Conservation (phyloP, 345 rosid species). For the Chamaenerion angustifolium region DNA sequence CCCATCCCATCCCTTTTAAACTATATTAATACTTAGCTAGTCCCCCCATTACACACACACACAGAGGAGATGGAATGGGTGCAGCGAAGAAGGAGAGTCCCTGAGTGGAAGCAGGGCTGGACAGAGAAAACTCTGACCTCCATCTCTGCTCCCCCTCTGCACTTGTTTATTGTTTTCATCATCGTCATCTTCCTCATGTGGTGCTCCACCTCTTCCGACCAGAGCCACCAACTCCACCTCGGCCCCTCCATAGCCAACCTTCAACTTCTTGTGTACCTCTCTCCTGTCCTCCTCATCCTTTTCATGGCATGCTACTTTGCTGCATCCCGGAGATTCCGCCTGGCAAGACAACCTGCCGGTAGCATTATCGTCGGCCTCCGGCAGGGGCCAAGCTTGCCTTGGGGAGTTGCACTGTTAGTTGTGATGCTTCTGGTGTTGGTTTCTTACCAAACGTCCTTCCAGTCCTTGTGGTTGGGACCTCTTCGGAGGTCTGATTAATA, state of each 20-base stretch:
- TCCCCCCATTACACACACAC: not conserved
- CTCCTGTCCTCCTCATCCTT: conserved; percentile 24
- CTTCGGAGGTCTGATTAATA: conserved; percentile 9
- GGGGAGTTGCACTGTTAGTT: conserved; percentile 29
- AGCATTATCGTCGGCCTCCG: conserved; percentile 1
- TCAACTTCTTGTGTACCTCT: conserved; percentile 22
- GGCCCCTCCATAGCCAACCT: conserved; percentile 17
- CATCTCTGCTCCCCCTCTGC: conserved; percentile 23
- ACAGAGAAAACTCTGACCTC: conserved; percentile 24
- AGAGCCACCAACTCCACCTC: conserved; percentile 19
- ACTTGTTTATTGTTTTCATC: conserved; percentile 29
- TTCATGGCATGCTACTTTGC: conserved; percentile 15
- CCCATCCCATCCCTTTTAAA: not conserved
- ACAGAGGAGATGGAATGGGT: conserved; percentile 21
- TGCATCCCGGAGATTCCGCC: not conserved
- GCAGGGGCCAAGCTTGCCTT: conserved; percentile 15
- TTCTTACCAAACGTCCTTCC: conserved; percentile 40
- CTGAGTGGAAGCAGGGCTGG: conserved; percentile 49
- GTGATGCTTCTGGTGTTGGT: conserved; percentile 26
- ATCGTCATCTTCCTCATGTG: conserved; percentile 36
- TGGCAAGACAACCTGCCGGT: conserved; percentile 1
- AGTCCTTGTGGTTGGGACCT: conserved; percentile 38
- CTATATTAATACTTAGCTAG: not conserved
- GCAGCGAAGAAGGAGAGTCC: conserved; percentile 36
- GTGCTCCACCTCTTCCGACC: conserved; percentile 19